These are phyloP conservation scores for Asterochloris erici DNA, from an alignment of 139 green algal species.

Conservation along the genomic window DNA sequence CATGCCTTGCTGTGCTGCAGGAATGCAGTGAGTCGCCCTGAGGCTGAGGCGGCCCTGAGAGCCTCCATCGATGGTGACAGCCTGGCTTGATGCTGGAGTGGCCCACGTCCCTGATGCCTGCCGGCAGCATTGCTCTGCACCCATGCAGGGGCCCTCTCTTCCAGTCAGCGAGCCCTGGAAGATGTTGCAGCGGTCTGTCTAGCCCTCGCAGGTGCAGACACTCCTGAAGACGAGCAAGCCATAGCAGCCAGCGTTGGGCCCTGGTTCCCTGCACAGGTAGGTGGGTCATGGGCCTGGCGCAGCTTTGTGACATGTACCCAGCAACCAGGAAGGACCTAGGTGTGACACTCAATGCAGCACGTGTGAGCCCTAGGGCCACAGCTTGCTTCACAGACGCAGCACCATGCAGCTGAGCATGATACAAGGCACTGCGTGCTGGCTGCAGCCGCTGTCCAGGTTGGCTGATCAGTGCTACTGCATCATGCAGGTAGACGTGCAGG, in stretches of 20 bases:
- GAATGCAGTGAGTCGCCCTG: neutral
- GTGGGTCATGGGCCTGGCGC: neutral
- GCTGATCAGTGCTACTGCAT: neutral
- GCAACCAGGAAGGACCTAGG: neutral
- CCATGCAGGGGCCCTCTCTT: constrained; percentile 1
- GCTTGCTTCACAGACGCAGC: neutral
- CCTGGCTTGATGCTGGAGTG: neutral
- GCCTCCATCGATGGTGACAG: neutral
- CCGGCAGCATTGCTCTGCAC: neutral
- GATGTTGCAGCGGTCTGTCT: constrained; percentile 8
- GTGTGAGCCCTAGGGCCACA: neutral
- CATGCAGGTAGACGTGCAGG: neutral
- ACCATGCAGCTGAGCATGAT: neutral
- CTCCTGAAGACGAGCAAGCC: neutral
- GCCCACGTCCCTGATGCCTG: neutral
- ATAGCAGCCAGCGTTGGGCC: neutral
- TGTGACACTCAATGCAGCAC: neutral
- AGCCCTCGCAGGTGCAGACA: constrained; percentile 11
- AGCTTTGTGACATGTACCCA: neutral
- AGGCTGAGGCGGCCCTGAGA: neutral
- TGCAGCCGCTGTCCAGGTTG: neutral
- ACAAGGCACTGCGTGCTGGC: neutral
- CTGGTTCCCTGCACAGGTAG: constrained; percentile 13
- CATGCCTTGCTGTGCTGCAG: neutral
- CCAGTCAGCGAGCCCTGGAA: neutral